These are phyloP conservation scores for Phytomonas francai DNA, from an alignment of 208 protist species.

Conservation along the genomic window DNA sequence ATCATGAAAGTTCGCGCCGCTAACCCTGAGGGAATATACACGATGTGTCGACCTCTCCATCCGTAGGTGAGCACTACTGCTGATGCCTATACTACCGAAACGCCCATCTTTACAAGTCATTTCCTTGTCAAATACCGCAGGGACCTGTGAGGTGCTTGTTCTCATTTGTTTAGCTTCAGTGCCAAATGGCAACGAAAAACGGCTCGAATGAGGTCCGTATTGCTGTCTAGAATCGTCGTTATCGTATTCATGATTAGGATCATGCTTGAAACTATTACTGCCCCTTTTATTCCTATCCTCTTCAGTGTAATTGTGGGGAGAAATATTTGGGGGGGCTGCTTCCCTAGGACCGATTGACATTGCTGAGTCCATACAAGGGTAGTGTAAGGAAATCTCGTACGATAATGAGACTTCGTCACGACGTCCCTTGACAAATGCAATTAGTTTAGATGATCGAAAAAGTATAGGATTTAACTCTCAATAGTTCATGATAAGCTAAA, in stretches of 20 bases:
- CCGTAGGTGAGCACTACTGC: neutral
- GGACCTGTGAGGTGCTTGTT: neutral
- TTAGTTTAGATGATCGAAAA: neutral
- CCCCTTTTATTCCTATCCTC: neutral
- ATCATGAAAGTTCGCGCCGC: neutral
- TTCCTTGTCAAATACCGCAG: neutral
- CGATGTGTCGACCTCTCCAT: neutral
- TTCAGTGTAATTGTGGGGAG: neutral
- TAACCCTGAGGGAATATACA: neutral
- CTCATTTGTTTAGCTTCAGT: neutral
- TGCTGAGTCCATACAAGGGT: neutral
- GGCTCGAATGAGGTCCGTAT: neutral
- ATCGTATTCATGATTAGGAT: neutral
- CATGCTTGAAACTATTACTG: neutral
- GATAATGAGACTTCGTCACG: neutral
- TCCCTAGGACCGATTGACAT: neutral
- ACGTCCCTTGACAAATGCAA: neutral
- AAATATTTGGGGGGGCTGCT: neutral
- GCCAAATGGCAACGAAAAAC: neutral
- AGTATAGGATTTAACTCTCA: neutral
- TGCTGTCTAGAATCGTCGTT: neutral
- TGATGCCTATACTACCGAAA: neutral
- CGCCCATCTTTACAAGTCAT: neutral
- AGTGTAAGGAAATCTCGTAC: neutral
- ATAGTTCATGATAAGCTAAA: neutral